Evolutionary conservation across 2,329 filamentous ascomycete genomes (phyloP).

Genomic region (Fusarium citri): DNA sequence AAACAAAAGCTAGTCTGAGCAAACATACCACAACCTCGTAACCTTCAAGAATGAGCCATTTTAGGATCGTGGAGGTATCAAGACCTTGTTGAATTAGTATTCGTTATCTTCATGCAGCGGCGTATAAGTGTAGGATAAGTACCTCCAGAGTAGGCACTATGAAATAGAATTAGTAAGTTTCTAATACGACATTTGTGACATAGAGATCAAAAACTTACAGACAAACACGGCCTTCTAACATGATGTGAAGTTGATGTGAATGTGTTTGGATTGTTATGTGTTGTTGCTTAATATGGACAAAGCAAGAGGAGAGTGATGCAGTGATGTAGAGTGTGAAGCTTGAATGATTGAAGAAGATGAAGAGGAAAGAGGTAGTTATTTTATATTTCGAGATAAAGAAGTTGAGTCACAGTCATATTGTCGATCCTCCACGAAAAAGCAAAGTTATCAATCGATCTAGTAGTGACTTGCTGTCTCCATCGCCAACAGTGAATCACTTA

Average conservation of each 20-base stretch:
- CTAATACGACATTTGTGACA: not conserved
- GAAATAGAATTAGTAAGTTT: not conserved
- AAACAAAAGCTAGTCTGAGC: too few relatives aligned
- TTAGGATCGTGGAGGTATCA: slow-evolving; percentile 56
- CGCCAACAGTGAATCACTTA: slow-evolving; percentile 20
- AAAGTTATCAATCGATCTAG: not conserved
- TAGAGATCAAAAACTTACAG: slow-evolving; percentile 5
- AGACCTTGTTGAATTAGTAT: slow-evolving; percentile 46
- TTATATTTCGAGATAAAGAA: not conserved
- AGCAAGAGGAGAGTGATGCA: not conserved
- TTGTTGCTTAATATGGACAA: not conserved
- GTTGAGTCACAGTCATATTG: slow-evolving; percentile 7
- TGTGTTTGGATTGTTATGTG: not conserved
- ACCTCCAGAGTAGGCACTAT: slow-evolving; percentile 32
- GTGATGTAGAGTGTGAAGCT: not conserved
- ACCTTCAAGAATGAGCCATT: slow-evolving; percentile 53
- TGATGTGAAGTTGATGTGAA: not conserved
- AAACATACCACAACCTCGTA: slow-evolving; percentile 34
- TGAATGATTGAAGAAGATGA: not conserved
- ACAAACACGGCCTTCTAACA: slow-evolving; percentile 35
- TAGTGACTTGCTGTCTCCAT: not conserved
- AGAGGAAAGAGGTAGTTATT: not conserved
- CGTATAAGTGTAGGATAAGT: not conserved
- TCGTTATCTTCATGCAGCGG: not conserved
- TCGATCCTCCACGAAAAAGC: not conserved